Base-by-base conservation (phyloP, 345 rosid species). In the Odontarrhena argentea region DNA sequence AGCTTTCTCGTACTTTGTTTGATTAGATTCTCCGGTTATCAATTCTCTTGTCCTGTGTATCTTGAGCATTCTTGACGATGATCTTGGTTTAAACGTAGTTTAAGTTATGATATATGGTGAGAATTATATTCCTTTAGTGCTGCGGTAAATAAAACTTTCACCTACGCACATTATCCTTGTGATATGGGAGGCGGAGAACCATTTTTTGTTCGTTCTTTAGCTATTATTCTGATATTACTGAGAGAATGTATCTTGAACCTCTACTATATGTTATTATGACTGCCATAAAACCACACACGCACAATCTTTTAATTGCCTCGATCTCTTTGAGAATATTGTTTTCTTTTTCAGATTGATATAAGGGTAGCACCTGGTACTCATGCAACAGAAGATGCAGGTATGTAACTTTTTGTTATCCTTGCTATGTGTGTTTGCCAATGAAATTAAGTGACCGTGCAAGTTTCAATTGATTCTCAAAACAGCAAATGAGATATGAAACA, bases 281-380 rank as follows among this genome's bases (percentile, higher is more conserved):
- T 34, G 46, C 55, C 26, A 43, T 4, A 5, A 22, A 53, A 61
- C n/a, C 3, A 35, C 28, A 45, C 25, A 24, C n/a, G 12, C 51
- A 14, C 58, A 30, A 10, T 41, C n/a, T 42, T 65, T 8, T 9
- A 3, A 56, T 3, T 35, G 28, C 37, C 45, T 58, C 12, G 38
- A 44, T 54, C 34, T n/a, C 4, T 37, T n/a, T 45, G 18, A 34
- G 24, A 38, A 5, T 1, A 1, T 2, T 36, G 14, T 53, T 15
- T 30, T 12, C 7, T 47, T 74, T 44, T 74, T 64, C 82, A 95
- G 99, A 79, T 95, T 69, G 97, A 91, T 73, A 87, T 95, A 59
- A 86, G 80, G 83, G 84, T 95, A 42, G 96, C 97, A 7, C 96
- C 97, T 13, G 99, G 98, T 78, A 84, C 85, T 70, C 99, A 89